Evolutionary conservation across 352 stramenopile genomes (phyloP).

Genomic region (Globisporangium yorkense): DNA sequence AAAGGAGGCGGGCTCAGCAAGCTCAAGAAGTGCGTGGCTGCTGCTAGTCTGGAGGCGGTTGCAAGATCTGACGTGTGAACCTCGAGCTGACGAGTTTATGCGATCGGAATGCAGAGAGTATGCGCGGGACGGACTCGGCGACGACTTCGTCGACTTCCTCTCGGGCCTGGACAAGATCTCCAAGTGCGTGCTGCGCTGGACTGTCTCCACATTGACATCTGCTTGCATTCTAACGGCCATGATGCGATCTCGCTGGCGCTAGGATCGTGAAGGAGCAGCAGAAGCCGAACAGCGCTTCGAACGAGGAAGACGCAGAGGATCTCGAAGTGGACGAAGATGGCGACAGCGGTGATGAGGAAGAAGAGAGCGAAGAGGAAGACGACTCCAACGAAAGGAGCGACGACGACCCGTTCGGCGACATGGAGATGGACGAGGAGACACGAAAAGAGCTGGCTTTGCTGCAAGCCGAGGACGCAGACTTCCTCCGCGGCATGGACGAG

Average conservation of each 20-base stretch:
- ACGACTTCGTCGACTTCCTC: slow-evolving; percentile 82
- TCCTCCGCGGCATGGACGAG: slow-evolving; percentile 79
- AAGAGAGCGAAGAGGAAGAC: slow-evolving; percentile 21
- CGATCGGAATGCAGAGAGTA: slow-evolving; percentile 42
- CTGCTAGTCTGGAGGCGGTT: neutral
- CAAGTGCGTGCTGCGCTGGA: slow-evolving; percentile 24
- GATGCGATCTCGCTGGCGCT: slow-evolving; percentile 1
- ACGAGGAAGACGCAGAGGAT: slow-evolving; percentile 23
- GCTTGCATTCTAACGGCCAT: neutral
- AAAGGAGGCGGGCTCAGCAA: slow-evolving; percentile 58
- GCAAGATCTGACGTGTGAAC: neutral
- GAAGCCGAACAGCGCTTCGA: slow-evolving; percentile 12
- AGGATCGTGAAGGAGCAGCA: slow-evolving; percentile 62
- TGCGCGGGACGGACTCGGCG: slow-evolving; percentile 67
- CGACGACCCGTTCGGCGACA: slow-evolving; percentile 23
- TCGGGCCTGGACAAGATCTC: slow-evolving; percentile 68
- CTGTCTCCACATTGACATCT: neutral
- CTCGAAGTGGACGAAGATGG: slow-evolving; percentile 20
- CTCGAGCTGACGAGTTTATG: neutral
- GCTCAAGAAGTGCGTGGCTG: slow-evolving; percentile 46
- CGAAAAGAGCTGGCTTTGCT: slow-evolving; percentile 67
- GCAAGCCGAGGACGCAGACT: slow-evolving; percentile 77
- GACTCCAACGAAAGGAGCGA: slow-evolving; percentile 10
- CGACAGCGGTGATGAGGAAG: slow-evolving; percentile 19
- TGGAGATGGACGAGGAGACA: slow-evolving; percentile 82